A percentile compares a stretch with the other conserved stretches of the same genome.
Evolutionary conservation across 2,329 filamentous ascomycete species (phyloP).

Genomic region (Talaromyces piceae): DNA sequence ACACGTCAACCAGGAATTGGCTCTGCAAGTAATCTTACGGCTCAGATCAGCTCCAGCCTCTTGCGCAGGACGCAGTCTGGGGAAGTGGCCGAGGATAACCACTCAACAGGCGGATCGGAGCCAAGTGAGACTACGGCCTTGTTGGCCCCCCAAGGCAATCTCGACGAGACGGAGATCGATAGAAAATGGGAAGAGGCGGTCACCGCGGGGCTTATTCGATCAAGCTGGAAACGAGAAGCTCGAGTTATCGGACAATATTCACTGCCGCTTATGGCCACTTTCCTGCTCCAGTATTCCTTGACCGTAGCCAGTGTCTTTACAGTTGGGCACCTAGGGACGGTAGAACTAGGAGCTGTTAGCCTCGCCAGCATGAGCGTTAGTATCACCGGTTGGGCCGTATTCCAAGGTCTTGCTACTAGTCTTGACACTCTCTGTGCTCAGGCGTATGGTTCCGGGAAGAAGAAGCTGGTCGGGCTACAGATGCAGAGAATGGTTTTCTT

Average conservation of each 20-base stretch:
- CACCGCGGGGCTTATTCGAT: conserved; percentile 69
- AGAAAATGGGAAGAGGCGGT: conserved; percentile 83
- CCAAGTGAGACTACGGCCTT: conserved; percentile 44
- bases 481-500: conserved; percentile 76
- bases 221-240: conserved; percentile 83
- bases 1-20: conserved; percentile 38
- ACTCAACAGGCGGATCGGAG: not conserved
- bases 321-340: conserved; percentile 65
- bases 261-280: conserved; percentile 63
- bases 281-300: conserved; percentile 73
- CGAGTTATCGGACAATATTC: conserved; percentile 71
- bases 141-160: conserved; percentile 37
- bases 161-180: conserved; percentile 52
- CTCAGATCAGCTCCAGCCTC: conserved; percentile 20
- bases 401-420: conserved; percentile 79
- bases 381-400: conserved; percentile 69
- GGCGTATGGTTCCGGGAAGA: conserved; percentile 86
- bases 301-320: conserved; percentile 77
- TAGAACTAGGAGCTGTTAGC: conserved; percentile 60
- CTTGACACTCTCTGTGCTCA: conserved; percentile 90
- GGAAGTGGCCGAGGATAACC: conserved; percentile 1
- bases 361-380: conserved; percentile 71
- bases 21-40: conserved; percentile 15
- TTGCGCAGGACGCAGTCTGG: conserved; percentile 8
- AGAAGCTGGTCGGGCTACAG: conserved; percentile 78